Base-by-base conservation (phyloP, 1,284 basidiomycete species). In the Trichosporon ovoides region DNA sequence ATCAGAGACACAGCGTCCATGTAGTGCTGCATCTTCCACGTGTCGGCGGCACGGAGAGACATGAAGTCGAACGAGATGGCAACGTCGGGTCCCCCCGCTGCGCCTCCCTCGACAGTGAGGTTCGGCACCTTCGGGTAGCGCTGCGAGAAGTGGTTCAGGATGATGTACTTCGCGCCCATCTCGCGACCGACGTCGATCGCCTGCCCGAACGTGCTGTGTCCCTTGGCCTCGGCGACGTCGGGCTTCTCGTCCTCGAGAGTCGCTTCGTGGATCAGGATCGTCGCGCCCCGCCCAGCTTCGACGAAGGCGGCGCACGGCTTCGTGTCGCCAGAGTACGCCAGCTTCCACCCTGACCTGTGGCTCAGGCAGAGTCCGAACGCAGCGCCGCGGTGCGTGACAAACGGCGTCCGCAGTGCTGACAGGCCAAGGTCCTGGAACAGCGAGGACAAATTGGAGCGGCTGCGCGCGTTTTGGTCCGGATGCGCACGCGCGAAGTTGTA, bases 61-160 rank as follows among this genome's bases (percentile, higher is more conserved):
- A 86, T 82, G 63, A 88, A 83, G 72, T 97, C 94, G 69, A 94
- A 89, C 2, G 90, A 89, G 31, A 92, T 78, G 0, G 85, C 87
- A 4, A 93, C 80, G 12, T 76, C 75, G 20, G 81, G 78, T n/a
- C n/a, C n/a, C 10, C 16, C 10, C 22, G 65, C 64, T 53, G 73
- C 58, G 19, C 46, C 63, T 37, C 22, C 43, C 10, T 22, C 12
- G 5, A 13, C 13, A 16, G 33, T 18, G 49, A 80, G 61, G 40
- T 82, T 81, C 1, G 90, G 88, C 68, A 93, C 80, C 69, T 90
- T 92, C 13, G 93, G 92, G 75, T 96, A 96, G 13, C 94, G 85
- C 56, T 91, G 89, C 12, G 92, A 96, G 76, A 98, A 98, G 75
- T 98, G 94, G 2, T 93, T 98, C 22, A 98, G 82, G 35, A 98